Evolutionary conservation across 164 flowering plant species (phyloP), one percentile per base, ranked within the genome.

Genomic region (Hamamelis virginiana): DNA sequence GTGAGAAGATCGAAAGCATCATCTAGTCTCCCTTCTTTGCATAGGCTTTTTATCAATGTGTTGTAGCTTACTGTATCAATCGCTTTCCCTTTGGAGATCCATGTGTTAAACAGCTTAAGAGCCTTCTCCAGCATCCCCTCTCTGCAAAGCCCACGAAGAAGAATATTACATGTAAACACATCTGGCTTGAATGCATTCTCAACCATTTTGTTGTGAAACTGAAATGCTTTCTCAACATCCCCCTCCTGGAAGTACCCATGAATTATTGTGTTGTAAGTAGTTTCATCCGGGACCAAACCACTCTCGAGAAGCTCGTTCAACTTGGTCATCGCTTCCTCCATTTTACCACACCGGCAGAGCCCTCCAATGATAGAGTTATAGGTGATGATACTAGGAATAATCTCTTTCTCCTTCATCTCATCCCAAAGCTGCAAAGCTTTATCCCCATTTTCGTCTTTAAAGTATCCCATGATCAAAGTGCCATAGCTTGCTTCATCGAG

Each of bases 71-170:
- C 83, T 14, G 74, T 77, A 84, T 92, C 95, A 56, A 86, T 69
- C 1, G 59, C 52, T 75, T 84, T 91, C 67, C 90, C 97, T 71
- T 85, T 86, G 1, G 86, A 86, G 43, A 78, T 72, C 96, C 88
- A 88, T 23, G 75, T 71, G 51, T 81, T 48, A 63, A 91, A 91
- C 70, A 90, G 85, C 70, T 83, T 88, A 44, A 88, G 86, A 62
- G 96, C 98, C 77, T 84, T 94, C n/a, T 91, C 96, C n/a, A 90
- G 76, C 95, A 87, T 84, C 65, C 82, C 78, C 57, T 72, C 85
- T 21, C 22, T 77, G 74, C 96, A 94, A 28, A 91, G 87, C 26
- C 96, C 97, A 15, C 46, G 68, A 59, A 94, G 88, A 71, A 94
- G 90, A 76, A 90, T 91, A 75, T 91, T 94, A 73, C 88, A 82